Evolutionary conservation across 805 yeast species (phyloP).

Genomic region (Myxozyma sirexii): DNA sequence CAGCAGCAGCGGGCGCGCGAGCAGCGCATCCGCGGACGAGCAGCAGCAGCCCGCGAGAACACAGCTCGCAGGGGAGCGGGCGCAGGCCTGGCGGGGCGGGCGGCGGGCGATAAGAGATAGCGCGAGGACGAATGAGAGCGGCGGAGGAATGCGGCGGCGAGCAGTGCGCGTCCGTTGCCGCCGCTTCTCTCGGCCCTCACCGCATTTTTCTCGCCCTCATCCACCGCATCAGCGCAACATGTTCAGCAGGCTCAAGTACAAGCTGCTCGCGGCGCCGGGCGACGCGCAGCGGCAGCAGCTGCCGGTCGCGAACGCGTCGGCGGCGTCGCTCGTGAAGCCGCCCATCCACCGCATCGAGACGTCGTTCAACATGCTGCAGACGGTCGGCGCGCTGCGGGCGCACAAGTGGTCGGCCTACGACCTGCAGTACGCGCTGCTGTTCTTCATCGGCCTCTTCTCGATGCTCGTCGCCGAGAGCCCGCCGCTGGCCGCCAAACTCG

Average conservation of each 20-base stretch:
- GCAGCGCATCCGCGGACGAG: no score
- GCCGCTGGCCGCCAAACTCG: constrained; percentile 38
- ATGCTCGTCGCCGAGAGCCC: constrained; percentile 44
- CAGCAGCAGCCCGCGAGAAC: no score
- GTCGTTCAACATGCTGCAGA: constrained; percentile 33
- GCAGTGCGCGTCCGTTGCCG: neutral
- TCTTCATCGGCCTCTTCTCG: constrained; percentile 54
- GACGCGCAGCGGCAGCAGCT: no score
- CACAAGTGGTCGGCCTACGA: constrained; percentile 49
- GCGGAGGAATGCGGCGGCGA: neutral
- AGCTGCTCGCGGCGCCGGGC: neutral
- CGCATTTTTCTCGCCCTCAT: neutral
- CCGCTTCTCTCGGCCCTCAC: neutral
- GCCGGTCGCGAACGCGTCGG: constrained; percentile 1
- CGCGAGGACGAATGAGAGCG: neutral
- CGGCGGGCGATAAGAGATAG: neutral
- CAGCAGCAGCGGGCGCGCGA: no score
- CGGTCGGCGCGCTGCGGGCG: constrained; percentile 40
- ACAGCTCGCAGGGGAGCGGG: no score
- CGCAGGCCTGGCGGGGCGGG: no score
- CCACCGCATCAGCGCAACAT: neutral
- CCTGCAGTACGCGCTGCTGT: constrained; percentile 53
- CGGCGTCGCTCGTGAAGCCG: constrained; percentile 14
- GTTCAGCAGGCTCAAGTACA: constrained; percentile 1
- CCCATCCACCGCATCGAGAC: constrained; percentile 28